A percentile compares a stretch with the other conserved stretches of the same genome.
Conservation (phyloP, 306 rosid genomes). For the Medicago ruthenica region DNA sequence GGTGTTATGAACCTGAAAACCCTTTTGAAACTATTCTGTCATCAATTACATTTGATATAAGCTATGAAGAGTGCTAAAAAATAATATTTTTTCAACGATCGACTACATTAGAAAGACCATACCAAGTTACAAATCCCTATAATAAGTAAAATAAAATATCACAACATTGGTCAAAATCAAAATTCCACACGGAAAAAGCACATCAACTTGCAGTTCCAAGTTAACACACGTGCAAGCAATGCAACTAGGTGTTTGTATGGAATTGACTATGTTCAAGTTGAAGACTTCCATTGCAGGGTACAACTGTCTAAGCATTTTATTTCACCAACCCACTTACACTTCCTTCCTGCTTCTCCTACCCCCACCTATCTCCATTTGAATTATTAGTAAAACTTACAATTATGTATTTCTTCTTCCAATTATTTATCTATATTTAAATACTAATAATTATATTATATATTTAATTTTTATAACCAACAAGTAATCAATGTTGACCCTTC, state of each 20-base stretch:
- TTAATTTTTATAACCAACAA: no score
- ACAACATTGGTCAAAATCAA: background rate
- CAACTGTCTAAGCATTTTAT: background rate
- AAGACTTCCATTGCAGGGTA: background rate
- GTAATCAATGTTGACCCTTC: no score
- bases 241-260: background rate
- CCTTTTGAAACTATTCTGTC: no score
- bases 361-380: background rate
- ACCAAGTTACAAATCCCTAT: background rate
- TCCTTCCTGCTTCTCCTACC: background rate
- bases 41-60: no score
- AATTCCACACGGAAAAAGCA: background rate
- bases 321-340: slow-evolving; percentile 16
- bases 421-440: no score
- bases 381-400: no score
- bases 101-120: no score
- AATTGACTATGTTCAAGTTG: background rate
- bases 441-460: no score
- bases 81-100: no score
- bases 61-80: no score
- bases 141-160: background rate
- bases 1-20: no score
- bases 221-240: slow-evolving; percentile 11
- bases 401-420: no score
- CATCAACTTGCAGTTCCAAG: background rate